Conservation (phyloP, 331 rosid genomes). For the Arachis monticola region DNA sequence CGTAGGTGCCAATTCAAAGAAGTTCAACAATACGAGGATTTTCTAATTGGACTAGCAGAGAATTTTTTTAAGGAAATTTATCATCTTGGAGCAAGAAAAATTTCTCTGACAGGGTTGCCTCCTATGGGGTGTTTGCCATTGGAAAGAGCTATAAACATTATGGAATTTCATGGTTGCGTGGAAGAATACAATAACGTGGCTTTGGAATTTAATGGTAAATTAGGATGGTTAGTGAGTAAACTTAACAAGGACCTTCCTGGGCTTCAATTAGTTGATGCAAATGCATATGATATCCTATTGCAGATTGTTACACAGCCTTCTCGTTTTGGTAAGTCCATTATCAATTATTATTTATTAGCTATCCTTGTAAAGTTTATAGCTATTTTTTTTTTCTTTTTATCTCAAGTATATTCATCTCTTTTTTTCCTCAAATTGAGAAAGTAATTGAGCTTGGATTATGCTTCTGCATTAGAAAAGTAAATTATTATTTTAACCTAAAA, state of each 20-base stretch:
- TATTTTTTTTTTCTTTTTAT: too few species aligned
- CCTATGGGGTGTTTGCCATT: slow-evolving; percentile 83
- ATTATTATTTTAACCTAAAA: too few species aligned
- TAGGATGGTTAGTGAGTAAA: slow-evolving; percentile 41
- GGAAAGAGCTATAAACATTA: slow-evolving; percentile 53
- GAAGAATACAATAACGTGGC: slow-evolving; percentile 59
- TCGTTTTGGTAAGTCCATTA: slow-evolving; percentile 24
- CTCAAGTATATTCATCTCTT: too few species aligned
- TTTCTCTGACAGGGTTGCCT: slow-evolving; percentile 64
- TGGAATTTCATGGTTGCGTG: slow-evolving; percentile 51
- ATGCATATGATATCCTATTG: slow-evolving; percentile 15
- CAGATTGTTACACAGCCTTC: slow-evolving; percentile 40
- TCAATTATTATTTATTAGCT: background rate
- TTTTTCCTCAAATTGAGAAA: too few species aligned
- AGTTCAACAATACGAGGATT: slow-evolving; percentile 53
- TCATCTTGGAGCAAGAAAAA: slow-evolving; percentile 62
- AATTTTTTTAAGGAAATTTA: slow-evolving; percentile 51
- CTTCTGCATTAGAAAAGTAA: too few species aligned
- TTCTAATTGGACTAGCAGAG: slow-evolving; percentile 53
- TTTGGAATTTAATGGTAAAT: slow-evolving; percentile 58
- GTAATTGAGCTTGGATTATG: too few species aligned
- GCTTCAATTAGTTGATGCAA: slow-evolving; percentile 47
- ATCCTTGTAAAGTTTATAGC: too few species aligned
- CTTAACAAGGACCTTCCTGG: slow-evolving; percentile 47
- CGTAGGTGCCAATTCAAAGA: slow-evolving; percentile 44